Base-by-base conservation (phyloP, 2,329 filamentous ascomycete genomes). In the Zelopaecilomyces penicillatus region DNA sequence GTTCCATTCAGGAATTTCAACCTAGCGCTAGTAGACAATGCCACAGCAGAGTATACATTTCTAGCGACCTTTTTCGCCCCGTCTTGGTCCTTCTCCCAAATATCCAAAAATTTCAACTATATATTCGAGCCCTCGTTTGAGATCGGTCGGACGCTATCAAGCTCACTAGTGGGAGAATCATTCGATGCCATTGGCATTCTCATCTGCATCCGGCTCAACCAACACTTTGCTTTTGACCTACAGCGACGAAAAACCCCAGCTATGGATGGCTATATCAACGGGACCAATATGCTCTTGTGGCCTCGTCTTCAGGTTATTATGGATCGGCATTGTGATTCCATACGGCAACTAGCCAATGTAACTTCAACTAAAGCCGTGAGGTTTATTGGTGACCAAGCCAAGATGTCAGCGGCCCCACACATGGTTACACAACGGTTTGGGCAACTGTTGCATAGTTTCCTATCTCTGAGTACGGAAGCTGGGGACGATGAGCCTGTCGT, bases 221-320 rank as follows among this genome's bases (percentile, higher is more conserved):
- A 97, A 60, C 87, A 93, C 54, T 83, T 91, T 47, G 90, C 93
- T 11, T 98, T 98, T 60, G 87, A 95, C 64, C 75, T 97, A 31
- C 93, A 98, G 64, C 79, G 91, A 8, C 82, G 91, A 44, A 91
- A 94, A 60, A 81, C 97, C 1, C 93, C 93, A 0, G 83, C 88
- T 5, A 82, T 87, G 2, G 93, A 98, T 59, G 76, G 80, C 34
- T 98, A 98, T 61, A 83, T 96, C 60, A 98, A 98, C 62, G 90
- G 82, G 38, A 95, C 88, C 5, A 90, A 85, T 58, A 98, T 98
- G 88, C 78, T 93, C 3, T 78, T 98, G 5, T 98, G 93, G 93
- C 93, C 93, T 6, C 83, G 91, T 28, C 86, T 98, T 57, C 94
- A 98, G 65, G 79, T 87, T 45, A 82, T 95, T 55, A 95, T 98